Conservation (phyloP, 495 filamentous ascomycete species). For the Penicillium taxi region DNA sequence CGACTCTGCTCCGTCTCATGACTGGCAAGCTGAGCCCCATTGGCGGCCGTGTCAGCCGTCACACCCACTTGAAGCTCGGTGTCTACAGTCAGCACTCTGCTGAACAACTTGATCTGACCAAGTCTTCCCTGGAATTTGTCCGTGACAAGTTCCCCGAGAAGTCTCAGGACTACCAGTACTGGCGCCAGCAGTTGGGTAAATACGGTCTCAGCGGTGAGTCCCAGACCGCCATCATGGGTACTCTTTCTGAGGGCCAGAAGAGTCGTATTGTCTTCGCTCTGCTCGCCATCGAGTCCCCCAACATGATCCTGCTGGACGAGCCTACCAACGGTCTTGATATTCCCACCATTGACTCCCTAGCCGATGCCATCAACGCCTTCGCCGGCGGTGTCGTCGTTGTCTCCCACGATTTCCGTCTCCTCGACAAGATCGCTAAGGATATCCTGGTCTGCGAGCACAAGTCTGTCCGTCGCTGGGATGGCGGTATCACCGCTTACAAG, state of each 20-base stretch:
- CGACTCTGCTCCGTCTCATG: constrained; percentile 95
- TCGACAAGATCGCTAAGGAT: constrained; percentile 99
- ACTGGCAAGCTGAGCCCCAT: constrained; percentile 91
- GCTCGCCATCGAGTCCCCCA: constrained; percentile 89
- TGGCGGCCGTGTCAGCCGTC: constrained; percentile 68
- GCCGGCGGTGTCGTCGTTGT: constrained; percentile 96
- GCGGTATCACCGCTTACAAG: constrained; percentile 91
- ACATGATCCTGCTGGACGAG: constrained; percentile 97
- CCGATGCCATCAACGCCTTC: constrained; percentile 94
- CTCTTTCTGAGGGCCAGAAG: constrained; percentile 95
- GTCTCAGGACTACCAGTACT: constrained; percentile 98
- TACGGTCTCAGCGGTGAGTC: constrained; percentile 88
- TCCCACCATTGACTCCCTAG: constrained; percentile 94
- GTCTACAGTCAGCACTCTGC: constrained; percentile 97
- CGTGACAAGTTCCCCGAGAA: constrained; percentile 86
- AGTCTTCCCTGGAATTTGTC: constrained; percentile 95
- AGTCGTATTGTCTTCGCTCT: constrained; percentile 95
- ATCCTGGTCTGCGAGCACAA: constrained; percentile 98
- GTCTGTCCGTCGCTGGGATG: constrained; percentile 82
- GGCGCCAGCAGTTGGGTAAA: constrained; percentile 91
- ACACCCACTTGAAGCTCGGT: constrained; percentile 97
- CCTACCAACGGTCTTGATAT: constrained; percentile 99
- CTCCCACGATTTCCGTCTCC: constrained; percentile 94
- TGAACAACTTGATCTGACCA: constrained; percentile 96
- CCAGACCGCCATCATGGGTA: constrained; percentile 96